phyloP scores from a whole-genome alignment of 2,329 filamentous ascomycete genomes.

The Ramularia endophylla region DNA sequence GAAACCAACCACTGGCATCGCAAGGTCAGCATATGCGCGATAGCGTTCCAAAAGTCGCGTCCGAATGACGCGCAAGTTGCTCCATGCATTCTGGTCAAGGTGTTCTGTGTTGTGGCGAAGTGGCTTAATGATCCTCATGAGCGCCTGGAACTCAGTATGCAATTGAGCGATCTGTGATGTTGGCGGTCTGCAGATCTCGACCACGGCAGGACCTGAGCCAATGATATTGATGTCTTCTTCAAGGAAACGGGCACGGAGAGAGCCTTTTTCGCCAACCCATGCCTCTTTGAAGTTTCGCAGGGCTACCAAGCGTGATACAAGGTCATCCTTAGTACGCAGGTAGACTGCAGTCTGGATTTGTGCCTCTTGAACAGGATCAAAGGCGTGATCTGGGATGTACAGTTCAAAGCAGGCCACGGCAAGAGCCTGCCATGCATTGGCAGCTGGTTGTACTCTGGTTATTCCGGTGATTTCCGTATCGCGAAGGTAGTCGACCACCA shows the following conservation, averaged over 20 bases:
- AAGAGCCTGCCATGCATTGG: constrained; percentile 67
- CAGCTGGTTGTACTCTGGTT: constrained; percentile 29
- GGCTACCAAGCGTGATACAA: constrained; percentile 54
- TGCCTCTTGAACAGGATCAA: constrained; percentile 66
- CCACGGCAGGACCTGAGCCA: constrained; percentile 60
- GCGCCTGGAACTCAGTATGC: constrained; percentile 65
- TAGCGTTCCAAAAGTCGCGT: constrained; percentile 64
- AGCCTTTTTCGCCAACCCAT: constrained; percentile 64
- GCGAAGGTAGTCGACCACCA: constrained; percentile 1
- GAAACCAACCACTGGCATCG: constrained; percentile 69
- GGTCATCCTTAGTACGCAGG: constrained; percentile 48
- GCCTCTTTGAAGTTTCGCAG: constrained; percentile 59
- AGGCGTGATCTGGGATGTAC: constrained; percentile 79
- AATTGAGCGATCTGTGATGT: constrained; percentile 62
- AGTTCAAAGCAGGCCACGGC: constrained; percentile 68
- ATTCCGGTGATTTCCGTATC: neutral
- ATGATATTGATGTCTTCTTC: constrained; percentile 57
- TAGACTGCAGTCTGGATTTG: constrained; percentile 59
- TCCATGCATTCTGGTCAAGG: constrained; percentile 19
- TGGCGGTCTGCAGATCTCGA: constrained; percentile 65
- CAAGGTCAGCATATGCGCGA: constrained; percentile 78
- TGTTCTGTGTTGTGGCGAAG: constrained; percentile 2
- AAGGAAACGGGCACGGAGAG: constrained; percentile 58
- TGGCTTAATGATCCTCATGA: constrained; percentile 20
- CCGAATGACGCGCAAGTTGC: constrained; percentile 53